These are phyloP conservation scores for Fremontodendron californicum DNA, from an alignment of 345 rosid species.

Conservation along the genomic window DNA sequence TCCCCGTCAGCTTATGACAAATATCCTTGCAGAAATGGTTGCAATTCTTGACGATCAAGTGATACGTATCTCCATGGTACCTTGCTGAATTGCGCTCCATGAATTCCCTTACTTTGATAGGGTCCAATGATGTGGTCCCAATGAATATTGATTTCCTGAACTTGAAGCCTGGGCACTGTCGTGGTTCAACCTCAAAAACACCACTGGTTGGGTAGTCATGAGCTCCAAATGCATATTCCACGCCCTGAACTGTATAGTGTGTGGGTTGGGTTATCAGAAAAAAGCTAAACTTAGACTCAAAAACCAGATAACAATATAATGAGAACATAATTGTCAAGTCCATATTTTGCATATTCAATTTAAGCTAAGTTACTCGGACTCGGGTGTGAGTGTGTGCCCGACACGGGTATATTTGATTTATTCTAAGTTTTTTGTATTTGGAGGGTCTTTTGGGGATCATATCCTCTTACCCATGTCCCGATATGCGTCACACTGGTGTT, in stretches of 20 bases:
- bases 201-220: slow-evolving; percentile 88
- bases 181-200: slow-evolving; percentile 92
- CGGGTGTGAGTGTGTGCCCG: too few species aligned
- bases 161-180: slow-evolving; percentile 92
- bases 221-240: slow-evolving; percentile 97
- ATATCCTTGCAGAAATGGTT: slow-evolving; percentile 90
- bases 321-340: neutral
- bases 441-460: too few species aligned
- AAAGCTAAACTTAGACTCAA: neutral
- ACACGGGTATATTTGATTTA: too few species aligned
- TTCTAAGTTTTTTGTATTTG: too few species aligned
- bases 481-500: too few species aligned
- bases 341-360: neutral
- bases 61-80: slow-evolving; percentile 83
- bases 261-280: slow-evolving; percentile 11
- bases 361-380: too few species aligned
- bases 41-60: slow-evolving; percentile 90
- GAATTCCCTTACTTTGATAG: slow-evolving; percentile 75
- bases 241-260: slow-evolving; percentile 65
- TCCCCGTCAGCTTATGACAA: slow-evolving; percentile 74
- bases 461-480: too few species aligned
- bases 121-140: slow-evolving; percentile 83
- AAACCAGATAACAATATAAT: neutral
- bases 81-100: slow-evolving; percentile 68
- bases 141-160: slow-evolving; percentile 81